These are phyloP conservation scores for Leptographium flavum DNA, from an alignment of 2,329 filamentous ascomycete genomes.

Conservation along the genomic window DNA sequence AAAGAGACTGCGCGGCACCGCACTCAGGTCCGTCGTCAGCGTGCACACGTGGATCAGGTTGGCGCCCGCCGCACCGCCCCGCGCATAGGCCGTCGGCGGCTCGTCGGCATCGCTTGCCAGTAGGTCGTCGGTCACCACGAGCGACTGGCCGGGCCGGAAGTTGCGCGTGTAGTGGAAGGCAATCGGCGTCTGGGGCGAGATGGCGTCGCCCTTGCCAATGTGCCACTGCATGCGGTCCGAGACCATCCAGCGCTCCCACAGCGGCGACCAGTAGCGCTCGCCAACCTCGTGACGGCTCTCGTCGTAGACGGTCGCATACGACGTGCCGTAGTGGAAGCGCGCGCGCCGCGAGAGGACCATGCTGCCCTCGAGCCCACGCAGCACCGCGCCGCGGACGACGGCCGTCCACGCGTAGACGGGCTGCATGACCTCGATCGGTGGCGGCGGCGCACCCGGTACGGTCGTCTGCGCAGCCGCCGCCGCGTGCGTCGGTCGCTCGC, in stretches of 20 bases:
- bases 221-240: slow-evolving; percentile 77
- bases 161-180: slow-evolving; percentile 79
- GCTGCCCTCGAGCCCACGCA: slow-evolving; percentile 61
- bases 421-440: slow-evolving; percentile 65
- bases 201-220: slow-evolving; percentile 63
- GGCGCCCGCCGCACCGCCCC: slow-evolving; percentile 11
- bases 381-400: slow-evolving; percentile 62
- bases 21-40: slow-evolving; percentile 64
- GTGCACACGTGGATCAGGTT: slow-evolving; percentile 63
- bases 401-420: slow-evolving; percentile 72
- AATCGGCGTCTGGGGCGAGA: slow-evolving; percentile 60
- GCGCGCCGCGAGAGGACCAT: slow-evolving; percentile 65
- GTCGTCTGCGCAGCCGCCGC: slow-evolving; percentile 9
- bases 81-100: slow-evolving; percentile 44
- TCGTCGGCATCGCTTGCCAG: slow-evolving; percentile 61
- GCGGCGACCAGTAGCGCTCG: slow-evolving; percentile 64
- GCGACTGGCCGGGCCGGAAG: slow-evolving; percentile 63
- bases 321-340: slow-evolving; percentile 66
- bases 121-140: slow-evolving; percentile 66
- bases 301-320: slow-evolving; percentile 69
- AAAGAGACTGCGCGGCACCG: slow-evolving; percentile 59
- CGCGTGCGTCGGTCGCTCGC: slow-evolving; percentile 55
- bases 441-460: slow-evolving; percentile 21
- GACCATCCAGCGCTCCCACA: slow-evolving; percentile 77
- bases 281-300: slow-evolving; percentile 57